Percentiles rank a stretch among this genome's conserved stretches.
These are phyloP conservation scores for Reticulascus tulasneorum DNA, from an alignment of 2,329 filamentous ascomycete species.

Conservation along the genomic window DNA sequence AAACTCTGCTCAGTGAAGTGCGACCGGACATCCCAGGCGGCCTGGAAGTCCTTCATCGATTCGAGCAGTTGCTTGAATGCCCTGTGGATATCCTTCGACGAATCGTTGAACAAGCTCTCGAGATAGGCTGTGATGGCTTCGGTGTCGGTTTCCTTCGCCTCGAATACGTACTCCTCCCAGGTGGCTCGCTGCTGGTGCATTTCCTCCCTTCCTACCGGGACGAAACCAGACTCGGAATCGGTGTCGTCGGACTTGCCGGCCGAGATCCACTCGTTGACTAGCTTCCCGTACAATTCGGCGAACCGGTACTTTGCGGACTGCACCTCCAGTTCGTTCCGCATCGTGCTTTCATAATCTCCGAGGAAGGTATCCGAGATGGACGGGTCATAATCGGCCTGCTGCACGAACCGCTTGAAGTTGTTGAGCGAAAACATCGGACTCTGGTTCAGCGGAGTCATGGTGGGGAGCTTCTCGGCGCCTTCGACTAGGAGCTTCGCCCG, in stretches of 20 bases:
- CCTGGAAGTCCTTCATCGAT: slow-evolving; percentile 31
- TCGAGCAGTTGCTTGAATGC: slow-evolving; percentile 37
- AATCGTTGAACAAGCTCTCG: slow-evolving; percentile 39
- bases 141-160: slow-evolving; percentile 39
- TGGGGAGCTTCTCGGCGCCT: slow-evolving; percentile 28
- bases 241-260: slow-evolving; percentile 25
- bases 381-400: slow-evolving; percentile 49
- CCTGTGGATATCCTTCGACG: slow-evolving; percentile 31
- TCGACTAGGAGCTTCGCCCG: slow-evolving; percentile 29
- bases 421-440: slow-evolving; percentile 25
- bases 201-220: slow-evolving; percentile 46
- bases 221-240: slow-evolving; percentile 32
- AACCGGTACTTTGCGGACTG: slow-evolving; percentile 52
- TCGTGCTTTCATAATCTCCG: slow-evolving; percentile 38
- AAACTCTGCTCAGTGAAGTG: slow-evolving; percentile 28
- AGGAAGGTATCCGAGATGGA: slow-evolving; percentile 45
- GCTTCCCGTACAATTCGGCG: slow-evolving; percentile 49
- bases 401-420: slow-evolving; percentile 47
- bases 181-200: slow-evolving; percentile 47
- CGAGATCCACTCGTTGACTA: slow-evolving; percentile 52
- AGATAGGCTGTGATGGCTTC: slow-evolving; percentile 46
- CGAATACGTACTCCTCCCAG: slow-evolving; percentile 57
- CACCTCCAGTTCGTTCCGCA: slow-evolving; percentile 43
- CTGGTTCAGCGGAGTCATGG: slow-evolving; percentile 23
- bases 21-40: slow-evolving; percentile 16